Conservation (phyloP, 2,329 filamentous ascomycete species). For the Thielaviopsis populi region DNA sequence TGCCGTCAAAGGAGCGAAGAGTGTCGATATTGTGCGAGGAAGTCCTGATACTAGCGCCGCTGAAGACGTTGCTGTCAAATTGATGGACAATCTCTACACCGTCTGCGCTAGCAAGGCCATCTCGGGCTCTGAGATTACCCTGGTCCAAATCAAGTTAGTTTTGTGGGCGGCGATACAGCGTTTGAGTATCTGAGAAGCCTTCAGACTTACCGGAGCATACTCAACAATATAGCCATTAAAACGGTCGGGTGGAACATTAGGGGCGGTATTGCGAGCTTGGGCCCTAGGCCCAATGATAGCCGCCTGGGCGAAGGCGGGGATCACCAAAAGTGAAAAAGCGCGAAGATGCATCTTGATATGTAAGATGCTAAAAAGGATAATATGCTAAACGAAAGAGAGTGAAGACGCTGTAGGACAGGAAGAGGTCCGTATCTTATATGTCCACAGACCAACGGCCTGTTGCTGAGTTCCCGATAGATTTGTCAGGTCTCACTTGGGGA, state of each 20-base stretch:
- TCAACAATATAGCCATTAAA: slow-evolving; percentile 6
- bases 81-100: background rate
- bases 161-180: background rate
- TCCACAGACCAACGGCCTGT: background rate
- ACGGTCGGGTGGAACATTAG: background rate
- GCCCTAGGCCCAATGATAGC: background rate
- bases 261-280: background rate
- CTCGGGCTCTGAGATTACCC: background rate
- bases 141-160: background rate
- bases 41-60: slow-evolving; percentile 25
- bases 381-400: background rate
- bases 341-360: background rate
- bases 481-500: background rate
- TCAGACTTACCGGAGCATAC: background rate
- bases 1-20: slow-evolving; percentile 23
- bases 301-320: background rate
- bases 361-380: background rate
- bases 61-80: slow-evolving; percentile 23
- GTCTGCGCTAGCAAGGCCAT: background rate
- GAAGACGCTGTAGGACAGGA: background rate
- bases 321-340: background rate
- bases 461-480: background rate
- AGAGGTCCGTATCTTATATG: background rate
- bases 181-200: background rate
- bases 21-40: slow-evolving; percentile 24